These are phyloP conservation scores for Hypoxylon subgilvum DNA, from an alignment of 495 filamentous ascomycete species.

Conservation along the genomic window DNA sequence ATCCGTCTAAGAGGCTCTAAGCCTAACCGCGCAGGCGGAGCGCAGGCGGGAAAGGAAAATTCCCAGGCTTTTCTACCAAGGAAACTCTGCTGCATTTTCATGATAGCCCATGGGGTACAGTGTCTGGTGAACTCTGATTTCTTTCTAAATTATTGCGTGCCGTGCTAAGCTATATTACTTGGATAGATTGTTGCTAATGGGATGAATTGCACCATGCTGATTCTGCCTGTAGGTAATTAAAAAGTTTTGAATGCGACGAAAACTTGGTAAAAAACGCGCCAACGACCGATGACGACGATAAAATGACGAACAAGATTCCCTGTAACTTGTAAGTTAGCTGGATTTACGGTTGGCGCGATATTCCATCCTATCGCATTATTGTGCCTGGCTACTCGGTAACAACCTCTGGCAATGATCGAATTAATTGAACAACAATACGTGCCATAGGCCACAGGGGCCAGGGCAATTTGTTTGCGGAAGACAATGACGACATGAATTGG, in stretches of 20 bases:
- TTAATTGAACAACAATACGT: neutral
- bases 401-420: no score
- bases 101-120: neutral
- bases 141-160: no score
- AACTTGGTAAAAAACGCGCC: slow-evolving; percentile 15
- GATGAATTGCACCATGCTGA: no score
- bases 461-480: slow-evolving; percentile 9
- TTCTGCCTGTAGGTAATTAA: slow-evolving; percentile 2
- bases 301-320: slow-evolving; percentile 12
- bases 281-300: slow-evolving; percentile 23
- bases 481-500: slow-evolving; percentile 32
- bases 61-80: slow-evolving; percentile 14
- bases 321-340: neutral
- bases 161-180: no score
- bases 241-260: slow-evolving; percentile 16
- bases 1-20: slow-evolving; percentile 28
- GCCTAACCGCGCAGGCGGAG: slow-evolving; percentile 23
- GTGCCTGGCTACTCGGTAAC: no score
- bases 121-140: no score
- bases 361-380: no score
- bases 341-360: no score
- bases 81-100: slow-evolving; percentile 4
- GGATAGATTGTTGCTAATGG: neutral
- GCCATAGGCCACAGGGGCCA: neutral
- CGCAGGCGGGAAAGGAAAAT: slow-evolving; percentile 28